Evolutionary conservation across 495 filamentous ascomycete species (phyloP).

Genomic region (Aspergillus funiculosus): DNA sequence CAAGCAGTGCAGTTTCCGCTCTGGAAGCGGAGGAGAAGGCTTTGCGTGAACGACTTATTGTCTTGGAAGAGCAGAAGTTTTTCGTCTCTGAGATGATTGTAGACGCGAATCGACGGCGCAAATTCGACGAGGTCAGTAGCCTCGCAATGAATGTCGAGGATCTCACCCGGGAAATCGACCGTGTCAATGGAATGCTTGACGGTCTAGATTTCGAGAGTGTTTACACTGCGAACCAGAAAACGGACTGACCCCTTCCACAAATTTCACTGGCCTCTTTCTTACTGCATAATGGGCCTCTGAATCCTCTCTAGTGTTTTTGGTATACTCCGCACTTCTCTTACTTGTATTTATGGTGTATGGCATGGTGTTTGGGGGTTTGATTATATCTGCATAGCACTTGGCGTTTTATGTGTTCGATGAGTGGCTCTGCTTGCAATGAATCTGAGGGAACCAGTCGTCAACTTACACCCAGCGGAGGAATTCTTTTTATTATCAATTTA

Average conservation of each 20-base stretch:
- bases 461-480: not conserved
- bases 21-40: conserved; percentile 85
- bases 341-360: conserved; percentile 6
- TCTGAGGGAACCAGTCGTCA: not conserved
- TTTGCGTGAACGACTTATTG: conserved; percentile 73
- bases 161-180: conserved; percentile 74
- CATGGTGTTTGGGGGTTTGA: conserved; percentile 10
- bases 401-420: conserved; percentile 8
- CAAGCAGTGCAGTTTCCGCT: conserved; percentile 59
- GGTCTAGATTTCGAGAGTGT: conserved; percentile 48
- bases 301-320: not conserved
- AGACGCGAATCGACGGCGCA: conserved; percentile 70
- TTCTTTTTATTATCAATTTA: not conserved
- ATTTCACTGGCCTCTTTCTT: not conserved
- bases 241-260: not conserved
- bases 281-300: not conserved
- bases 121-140: conserved; percentile 84
- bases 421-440: not conserved
- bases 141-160: conserved; percentile 79
- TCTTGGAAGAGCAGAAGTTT: conserved; percentile 92
- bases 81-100: conserved; percentile 85
- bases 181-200: conserved; percentile 48
- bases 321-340: too few relatives aligned
- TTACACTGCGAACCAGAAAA: conserved; percentile 35
- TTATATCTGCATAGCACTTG: conserved; percentile 16